Evolutionary conservation across 257 asterid genomes (phyloP), one percentile per base, ranked within the genome.

Genomic region (Lithospermum erythrorhizon): DNA sequence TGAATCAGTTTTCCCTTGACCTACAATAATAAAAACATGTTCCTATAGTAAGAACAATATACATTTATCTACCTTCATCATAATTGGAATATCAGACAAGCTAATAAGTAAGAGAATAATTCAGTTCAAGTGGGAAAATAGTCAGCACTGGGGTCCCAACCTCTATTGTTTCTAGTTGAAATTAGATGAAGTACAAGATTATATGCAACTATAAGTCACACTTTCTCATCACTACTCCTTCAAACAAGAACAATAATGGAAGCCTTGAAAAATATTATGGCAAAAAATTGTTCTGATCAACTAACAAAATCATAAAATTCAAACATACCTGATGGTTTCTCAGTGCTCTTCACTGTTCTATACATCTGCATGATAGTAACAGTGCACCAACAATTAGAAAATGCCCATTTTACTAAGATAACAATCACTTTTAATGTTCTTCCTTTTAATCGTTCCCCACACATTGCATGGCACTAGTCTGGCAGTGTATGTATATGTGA

Each of bases 271-370:
- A n/a, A n/a, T n/a, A n/a, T n/a, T n/a, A n/a, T n/a, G n/a, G n/a
- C n/a, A n/a, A n/a, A n/a, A n/a, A n/a, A n/a, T n/a, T n/a, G n/a
- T n/a, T n/a, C n/a, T n/a, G n/a, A n/a, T n/a, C 65, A 4, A 7
- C 7, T 0, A 54, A n/a, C 65, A 19, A 18, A n/a, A 55, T 21
- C 8, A 41, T 21, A 55, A 63, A 49, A 20, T 74, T 75, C 72
- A 81, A 71, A 32, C 14, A 56, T 81, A 87, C 95, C 95, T 79
- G 83, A 64, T 63, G 79, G 72, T 74, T 79, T 89, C 80, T 81
- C 90, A 72, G 89, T 86, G 89, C 88, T 80, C 90, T 86, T 89
- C 83, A 86, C 95, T 79, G 96, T 86, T 89, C 96, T 89, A 70
- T 83, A 89, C 96, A 89, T 89, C 95, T 89, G 94, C 89, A 79